Evolutionary conservation across 352 stramenopile genomes (phyloP), one percentile per base, ranked within the genome.

Genomic region (Pythium periplocum): DNA sequence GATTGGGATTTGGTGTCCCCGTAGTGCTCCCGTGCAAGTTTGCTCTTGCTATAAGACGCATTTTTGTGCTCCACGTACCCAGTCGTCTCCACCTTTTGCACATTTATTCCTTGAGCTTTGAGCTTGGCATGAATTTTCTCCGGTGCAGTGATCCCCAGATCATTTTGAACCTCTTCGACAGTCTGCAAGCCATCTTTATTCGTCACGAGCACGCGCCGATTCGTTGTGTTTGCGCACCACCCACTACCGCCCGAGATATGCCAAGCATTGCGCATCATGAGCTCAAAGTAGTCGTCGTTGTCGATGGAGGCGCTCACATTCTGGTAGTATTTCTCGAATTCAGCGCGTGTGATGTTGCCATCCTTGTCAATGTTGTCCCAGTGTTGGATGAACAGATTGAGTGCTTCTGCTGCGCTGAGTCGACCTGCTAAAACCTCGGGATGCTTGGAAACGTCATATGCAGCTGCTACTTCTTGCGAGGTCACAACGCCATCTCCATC

Each of bases 261-360:
- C 83, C 85, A 95, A 11, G 78, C 75, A 51, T 93, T 93, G 32
- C 78, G 74, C 53, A 94, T 86, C 73, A 95, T 86, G 31, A 86
- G 56, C 59, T 90, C 78, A 58, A 94, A 95, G 57, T 95, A 95
- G 43, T 93, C 75, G 63, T 95, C 84, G 52, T 73, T 54, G 45
- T 95, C 84, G 45, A 95, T 78, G 26, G 59, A 71, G 5, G 71
- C 75, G 34, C 71, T 86, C 6, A 95, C 61, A 55, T 90, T 90
- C 32, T 63, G 55, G 64, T 95, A 95, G 62, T 94, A 95, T n/a
- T 68, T 48, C 17, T 72, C 51, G 37, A 74, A 83, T 48, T 83
- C 65, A 17, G 52, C 53, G 11, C 52, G 51, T 11, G 64, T 67
- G 43, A 83, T 60, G 4, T 69, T 52, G 0, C 67, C 72, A 37